These are phyloP conservation scores for Xylaria sp. DNA, from an alignment of 2,329 filamentous ascomycete species.

Conservation along the genomic window DNA sequence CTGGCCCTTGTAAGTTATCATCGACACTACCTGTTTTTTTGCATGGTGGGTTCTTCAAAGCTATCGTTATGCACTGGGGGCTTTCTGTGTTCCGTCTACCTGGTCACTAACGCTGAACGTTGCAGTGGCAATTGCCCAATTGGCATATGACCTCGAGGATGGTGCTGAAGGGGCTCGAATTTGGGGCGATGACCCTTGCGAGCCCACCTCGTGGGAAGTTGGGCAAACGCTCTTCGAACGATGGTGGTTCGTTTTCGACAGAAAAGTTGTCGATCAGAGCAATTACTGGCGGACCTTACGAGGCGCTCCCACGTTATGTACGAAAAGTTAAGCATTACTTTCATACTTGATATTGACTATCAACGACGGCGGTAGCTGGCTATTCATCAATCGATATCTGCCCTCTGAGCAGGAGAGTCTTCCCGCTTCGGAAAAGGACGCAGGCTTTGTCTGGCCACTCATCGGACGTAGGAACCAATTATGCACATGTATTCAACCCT, in stretches of 20 bases:
- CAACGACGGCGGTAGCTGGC: not conserved
- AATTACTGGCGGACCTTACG: conserved; percentile 62
- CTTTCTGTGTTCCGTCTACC: no score
- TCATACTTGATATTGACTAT: not conserved
- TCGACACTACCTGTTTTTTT: not conserved
- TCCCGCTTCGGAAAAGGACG: not conserved
- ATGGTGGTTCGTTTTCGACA: conserved; percentile 71
- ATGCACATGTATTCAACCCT: not conserved
- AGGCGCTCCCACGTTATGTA: conserved; percentile 53
- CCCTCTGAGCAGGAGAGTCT: not conserved
- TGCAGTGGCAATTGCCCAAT: conserved; percentile 59
- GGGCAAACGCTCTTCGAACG: conserved; percentile 67
- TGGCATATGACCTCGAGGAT: conserved; percentile 69
- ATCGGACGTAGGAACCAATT: no score
- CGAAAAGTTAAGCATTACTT: conserved; percentile 10
- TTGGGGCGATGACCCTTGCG: conserved; percentile 58
- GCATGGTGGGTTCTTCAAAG: not conserved
- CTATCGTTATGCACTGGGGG: not conserved
- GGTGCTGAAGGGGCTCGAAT: conserved; percentile 62
- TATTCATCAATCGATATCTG: not conserved
- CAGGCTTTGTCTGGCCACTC: not conserved
- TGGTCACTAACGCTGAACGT: conserved; percentile 9
- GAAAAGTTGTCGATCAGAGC: conserved; percentile 62
- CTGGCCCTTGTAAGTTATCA: conserved; percentile 46
- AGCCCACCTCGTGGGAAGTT: conserved; percentile 63